These are phyloP conservation scores for Nepenthes gracilis DNA, from an alignment of 148 eudicot genomes.

Conservation along the genomic window DNA sequence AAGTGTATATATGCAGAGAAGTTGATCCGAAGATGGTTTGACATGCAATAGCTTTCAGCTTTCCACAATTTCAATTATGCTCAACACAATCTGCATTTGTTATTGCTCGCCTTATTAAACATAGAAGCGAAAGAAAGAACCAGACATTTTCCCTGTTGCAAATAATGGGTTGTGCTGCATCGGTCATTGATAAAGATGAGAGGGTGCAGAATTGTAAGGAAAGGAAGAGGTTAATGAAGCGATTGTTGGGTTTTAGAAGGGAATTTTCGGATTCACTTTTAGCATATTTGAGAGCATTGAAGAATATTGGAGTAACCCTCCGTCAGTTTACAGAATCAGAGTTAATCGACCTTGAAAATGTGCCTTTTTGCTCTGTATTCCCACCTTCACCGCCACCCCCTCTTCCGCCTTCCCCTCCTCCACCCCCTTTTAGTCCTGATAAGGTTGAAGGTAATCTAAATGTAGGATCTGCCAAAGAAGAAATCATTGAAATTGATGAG, in stretches of 20 bases:
- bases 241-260: constrained; percentile 39
- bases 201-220: constrained; percentile 62
- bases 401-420: constrained; percentile 78
- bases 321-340: constrained; percentile 72
- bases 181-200: constrained; percentile 58
- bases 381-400: constrained; percentile 63
- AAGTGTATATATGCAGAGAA: no score
- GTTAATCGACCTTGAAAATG: constrained; percentile 42
- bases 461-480: constrained; percentile 28
- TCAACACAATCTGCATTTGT: neutral
- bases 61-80: no score
- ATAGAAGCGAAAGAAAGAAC: neutral
- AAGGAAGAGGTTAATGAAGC: constrained; percentile 59
- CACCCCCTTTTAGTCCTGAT: constrained; percentile 67
- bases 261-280: constrained; percentile 61
- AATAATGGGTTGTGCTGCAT: constrained; percentile 61
- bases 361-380: constrained; percentile 14
- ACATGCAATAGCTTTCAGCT: no score
- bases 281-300: constrained; percentile 56
- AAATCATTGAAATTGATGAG: constrained; percentile 32
- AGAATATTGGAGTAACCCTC: constrained; percentile 71
- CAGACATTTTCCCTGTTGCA: no score
- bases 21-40: no score
- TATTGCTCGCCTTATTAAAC: neutral
- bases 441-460: constrained; percentile 12